Base-by-base conservation (phyloP, 2,329 filamentous ascomycete genomes). In the Diplodia intermedia region DNA sequence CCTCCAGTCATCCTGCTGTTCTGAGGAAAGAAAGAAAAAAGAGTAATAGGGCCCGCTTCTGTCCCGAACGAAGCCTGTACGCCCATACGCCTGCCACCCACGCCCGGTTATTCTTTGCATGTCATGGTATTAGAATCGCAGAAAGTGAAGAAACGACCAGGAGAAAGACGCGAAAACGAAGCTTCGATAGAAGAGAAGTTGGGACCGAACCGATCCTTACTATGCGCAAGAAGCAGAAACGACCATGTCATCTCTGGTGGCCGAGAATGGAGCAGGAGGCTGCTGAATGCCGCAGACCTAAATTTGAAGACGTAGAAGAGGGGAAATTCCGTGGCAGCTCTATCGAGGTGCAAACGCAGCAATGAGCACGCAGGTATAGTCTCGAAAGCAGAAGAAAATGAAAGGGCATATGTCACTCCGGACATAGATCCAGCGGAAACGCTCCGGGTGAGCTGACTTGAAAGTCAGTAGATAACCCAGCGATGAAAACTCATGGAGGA, bases 151-250 rank as follows among this genome's bases (percentile, higher is more conserved):
- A 29, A 57, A 60, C 8, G 2, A 18, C 26, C 26, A 26, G 26
- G 26, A 43, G n/a, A 14, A 20, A 56, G 18, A 38, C 31, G n/a
- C n/a, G 31, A 33, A n/a, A 43, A 14, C 8, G 36, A 40, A 36
- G 36, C 40, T n/a, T 8, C 9, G 12, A 14, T 38, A 38, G 31
- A 50, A 62, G 7, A 20, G 26, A 15, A 50, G 3, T 38, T 18
- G 15, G 31, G 26, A 38, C n/a, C 29, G 9, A 33, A 11, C 11
- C n/a, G 33, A 23, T n/a, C 54, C 54, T 36, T 56, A 38, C n/a
- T 56, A 56, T 56, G 18, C 54, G 33, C 54, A 38, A 56, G 54
- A 56, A 56, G 33, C 26, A 29, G 52, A 33, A 40, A 52, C 26
- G 5, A 23, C 38, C 36, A 36, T 8, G 8, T 31, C 31, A 40